Base-by-base conservation (phyloP, 805 yeast genomes). In the Starmerella khaoyaiensis region DNA sequence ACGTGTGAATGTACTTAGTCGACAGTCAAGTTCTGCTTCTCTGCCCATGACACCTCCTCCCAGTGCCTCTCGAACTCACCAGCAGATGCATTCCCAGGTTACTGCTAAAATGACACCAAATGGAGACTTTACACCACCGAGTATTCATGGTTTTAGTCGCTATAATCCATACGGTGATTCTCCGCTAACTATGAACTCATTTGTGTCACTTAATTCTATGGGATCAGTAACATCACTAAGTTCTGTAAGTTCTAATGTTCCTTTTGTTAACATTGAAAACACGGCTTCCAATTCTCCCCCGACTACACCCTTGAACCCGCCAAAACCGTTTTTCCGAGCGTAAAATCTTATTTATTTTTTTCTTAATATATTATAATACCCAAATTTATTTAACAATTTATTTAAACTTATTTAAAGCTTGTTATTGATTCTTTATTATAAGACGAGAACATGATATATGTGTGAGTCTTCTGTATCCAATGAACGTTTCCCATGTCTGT, bases 21-120 rank as follows among this genome's bases (percentile, higher is more conserved):
- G 41, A 20, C 41, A 37, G 28, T 17, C 37, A 19, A 39, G 44
- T 4, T 34, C 52, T 14, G 35, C 42, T 11, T 33, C 46, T 26
- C 40, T 48, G 33, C 54, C 54, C 19, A 41, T 54, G 29, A 58
- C 62, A 7, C 61, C 62, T 14, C 61, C 61, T 10, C 53, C 61
- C 9, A 48, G 58, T 10, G 53, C 59, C 4, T 45, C 56, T n/a
- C 47, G 57, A 1, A 35, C 49, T 22, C n/a, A n/a, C n/a, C n/a
- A n/a, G 26, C 26, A 23, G n/a, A 23, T n/a, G n/a, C 26, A 23
- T 12, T n/a, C 26, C 12, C 26, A 23, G 26, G 12, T n/a, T n/a
- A 23, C n/a, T n/a, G 26, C 26, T n/a, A n/a, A n/a, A 23, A 28
- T 26, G 11, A 18, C 24, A 35, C 25, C 35, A 17, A 23, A 18